These are phyloP conservation scores for Neurospora sp. DNA, from an alignment of 495 filamentous ascomycete genomes.

Conservation along the genomic window DNA sequence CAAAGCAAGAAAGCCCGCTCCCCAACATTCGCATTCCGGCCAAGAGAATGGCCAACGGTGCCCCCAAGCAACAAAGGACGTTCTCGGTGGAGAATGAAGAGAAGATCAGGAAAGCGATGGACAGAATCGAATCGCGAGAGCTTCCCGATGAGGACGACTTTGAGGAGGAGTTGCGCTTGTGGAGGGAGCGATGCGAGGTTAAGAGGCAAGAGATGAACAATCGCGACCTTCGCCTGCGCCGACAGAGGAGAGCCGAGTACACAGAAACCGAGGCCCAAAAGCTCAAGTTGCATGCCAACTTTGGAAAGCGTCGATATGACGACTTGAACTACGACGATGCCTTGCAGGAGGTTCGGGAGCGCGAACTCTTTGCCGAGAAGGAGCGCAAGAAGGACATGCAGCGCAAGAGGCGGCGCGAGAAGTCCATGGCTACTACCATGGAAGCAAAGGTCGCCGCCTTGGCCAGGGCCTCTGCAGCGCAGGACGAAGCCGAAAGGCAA, in stretches of 20 bases:
- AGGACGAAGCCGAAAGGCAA: conserved; percentile 68
- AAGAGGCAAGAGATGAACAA: conserved; percentile 50
- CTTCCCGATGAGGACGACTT: conserved; percentile 57
- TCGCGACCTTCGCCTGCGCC: conserved; percentile 43
- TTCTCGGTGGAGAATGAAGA: conserved; percentile 57
- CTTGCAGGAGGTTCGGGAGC: conserved; percentile 73
- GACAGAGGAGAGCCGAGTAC: conserved; percentile 39
- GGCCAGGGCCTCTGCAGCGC: conserved; percentile 58
- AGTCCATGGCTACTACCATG: conserved; percentile 77
- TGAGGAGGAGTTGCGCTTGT: conserved; percentile 45
- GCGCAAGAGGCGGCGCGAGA: conserved; percentile 90
- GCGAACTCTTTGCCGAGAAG: conserved; percentile 88
- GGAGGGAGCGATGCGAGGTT: conserved; percentile 44
- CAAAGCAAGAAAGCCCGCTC: conserved; percentile 34
- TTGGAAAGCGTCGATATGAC: conserved; percentile 41
- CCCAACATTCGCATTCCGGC: conserved; percentile 34
- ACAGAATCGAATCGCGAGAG: conserved; percentile 60
- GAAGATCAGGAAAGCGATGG: conserved; percentile 51
- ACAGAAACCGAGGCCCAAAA: conserved; percentile 22
- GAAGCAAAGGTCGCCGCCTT: conserved; percentile 78
- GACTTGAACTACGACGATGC: conserved; percentile 50
- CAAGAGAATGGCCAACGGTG: conserved; percentile 42
- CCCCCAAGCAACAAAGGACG: conserved; percentile 37
- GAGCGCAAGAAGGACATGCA: conserved; percentile 99
- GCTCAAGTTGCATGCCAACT: conserved; percentile 34